Conservation (phyloP, 1,284 basidiomycete species). For the Sanguinoderma infundibulare region DNA sequence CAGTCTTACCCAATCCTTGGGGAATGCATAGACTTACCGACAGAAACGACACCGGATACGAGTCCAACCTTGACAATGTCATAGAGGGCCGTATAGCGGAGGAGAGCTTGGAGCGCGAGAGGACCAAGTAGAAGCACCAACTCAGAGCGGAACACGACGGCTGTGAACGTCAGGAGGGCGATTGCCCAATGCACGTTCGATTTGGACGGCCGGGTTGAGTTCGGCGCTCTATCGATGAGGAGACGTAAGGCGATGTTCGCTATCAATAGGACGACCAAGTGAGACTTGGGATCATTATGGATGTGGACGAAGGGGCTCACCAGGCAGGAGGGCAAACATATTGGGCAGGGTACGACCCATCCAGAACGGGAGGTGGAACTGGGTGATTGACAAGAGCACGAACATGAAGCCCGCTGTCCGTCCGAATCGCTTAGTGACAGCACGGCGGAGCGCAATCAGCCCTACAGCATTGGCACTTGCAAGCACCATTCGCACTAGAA, state of each 20-base stretch:
- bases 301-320: conserved; percentile 44
- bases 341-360: conserved; percentile 93
- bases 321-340: conserved; percentile 86
- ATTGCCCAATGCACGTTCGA: conserved; percentile 44
- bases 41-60: conserved; percentile 54
- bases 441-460: conserved; percentile 67
- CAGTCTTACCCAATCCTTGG: neutral
- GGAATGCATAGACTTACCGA: conserved; percentile 50
- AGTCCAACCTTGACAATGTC: conserved; percentile 59
- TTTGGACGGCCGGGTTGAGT: conserved; percentile 43
- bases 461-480: conserved; percentile 69
- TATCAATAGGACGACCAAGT: conserved; percentile 29
- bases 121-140: conserved; percentile 71
- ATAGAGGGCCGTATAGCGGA: conserved; percentile 47
- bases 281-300: neutral
- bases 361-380: conserved; percentile 95
- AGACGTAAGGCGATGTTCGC: conserved; percentile 69
- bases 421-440: conserved; percentile 69
- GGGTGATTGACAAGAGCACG: conserved; percentile 71
- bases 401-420: conserved; percentile 67
- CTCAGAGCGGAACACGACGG: conserved; percentile 85
- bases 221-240: conserved; percentile 53
- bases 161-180: conserved; percentile 64
- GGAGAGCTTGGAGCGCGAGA: conserved; percentile 61
- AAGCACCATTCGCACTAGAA: conserved; percentile 82